These are phyloP conservation scores for Hypoxylon sp. DNA, from an alignment of 2,329 filamentous ascomycete genomes.

Conservation along the genomic window DNA sequence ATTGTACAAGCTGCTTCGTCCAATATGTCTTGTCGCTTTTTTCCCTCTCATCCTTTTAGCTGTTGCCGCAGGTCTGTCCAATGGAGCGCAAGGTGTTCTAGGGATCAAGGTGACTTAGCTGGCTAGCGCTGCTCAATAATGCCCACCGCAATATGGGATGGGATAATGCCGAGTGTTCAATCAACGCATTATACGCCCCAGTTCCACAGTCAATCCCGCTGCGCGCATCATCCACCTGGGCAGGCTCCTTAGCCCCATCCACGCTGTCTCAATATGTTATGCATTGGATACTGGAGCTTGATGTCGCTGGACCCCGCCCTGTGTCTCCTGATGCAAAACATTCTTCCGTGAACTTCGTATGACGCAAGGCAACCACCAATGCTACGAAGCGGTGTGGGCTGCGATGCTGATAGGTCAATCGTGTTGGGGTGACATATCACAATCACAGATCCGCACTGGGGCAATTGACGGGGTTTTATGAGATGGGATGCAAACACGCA, in stretches of 20 bases:
- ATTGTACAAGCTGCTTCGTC: constrained; percentile 10
- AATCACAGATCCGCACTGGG: constrained; percentile 30
- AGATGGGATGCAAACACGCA: constrained; percentile 26
- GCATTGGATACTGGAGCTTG: constrained; percentile 27
- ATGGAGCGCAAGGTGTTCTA: constrained; percentile 31
- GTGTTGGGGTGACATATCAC: constrained; percentile 29
- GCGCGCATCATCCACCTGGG: constrained; percentile 6
- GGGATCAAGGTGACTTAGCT: constrained; percentile 11
- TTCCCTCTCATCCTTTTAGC: constrained; percentile 13
- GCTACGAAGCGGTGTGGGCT: constrained; percentile 36
- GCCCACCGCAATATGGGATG: constrained; percentile 9
- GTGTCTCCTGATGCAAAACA: constrained; percentile 40
- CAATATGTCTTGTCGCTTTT: constrained; percentile 22
- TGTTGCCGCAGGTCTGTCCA: constrained; percentile 4
- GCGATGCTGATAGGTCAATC: constrained; percentile 50
- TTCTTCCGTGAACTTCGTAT: constrained; percentile 40
- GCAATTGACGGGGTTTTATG: constrained; percentile 19
- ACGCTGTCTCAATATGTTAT: constrained; percentile 29
- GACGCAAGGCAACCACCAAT: constrained; percentile 40
- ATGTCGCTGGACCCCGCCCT: constrained; percentile 33
- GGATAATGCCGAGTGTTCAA: constrained; percentile 22
- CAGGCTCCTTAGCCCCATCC: constrained; percentile 8
- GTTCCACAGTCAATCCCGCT: constrained; percentile 26
- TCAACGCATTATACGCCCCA: constrained; percentile 11
- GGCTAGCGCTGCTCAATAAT: constrained; percentile 24